Evolutionary conservation across 2,329 filamentous ascomycete genomes (phyloP), one percentile per base, ranked within the genome.

Genomic region (Huntiella bhutanensis): DNA sequence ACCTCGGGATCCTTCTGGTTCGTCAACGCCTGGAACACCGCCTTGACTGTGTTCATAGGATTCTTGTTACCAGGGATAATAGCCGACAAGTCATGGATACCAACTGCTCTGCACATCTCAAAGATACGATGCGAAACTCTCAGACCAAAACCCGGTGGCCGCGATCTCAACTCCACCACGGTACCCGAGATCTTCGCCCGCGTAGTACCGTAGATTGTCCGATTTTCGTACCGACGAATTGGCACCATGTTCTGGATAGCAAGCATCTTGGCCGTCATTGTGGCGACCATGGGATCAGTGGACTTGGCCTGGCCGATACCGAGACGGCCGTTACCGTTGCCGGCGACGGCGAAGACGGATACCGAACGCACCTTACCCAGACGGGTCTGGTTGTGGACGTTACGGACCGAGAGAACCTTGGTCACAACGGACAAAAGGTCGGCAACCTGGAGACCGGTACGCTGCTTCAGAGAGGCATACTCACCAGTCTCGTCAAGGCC

Each of bases 1-100:
- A 88, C 78, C 60, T 96, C 84, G 28, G 91, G 91, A 58, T 93
- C 70, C 51, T 75, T 75, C 67, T 98, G 91, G 66, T 70, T 81
- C 61, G 75, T 73, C 52, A 98, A 68, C 4, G 87, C 88, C 61
- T 88, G 62, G 63, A 82, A 83, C 36, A 85, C 74, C 11, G 91
- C 91, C 67, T 95, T 95, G 64, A 94, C 82, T 13, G 87, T 84
- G 68, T 98, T 98, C 86, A 96, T 94, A 54, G 86, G 85, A 69
- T 94, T 96, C 57, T 87, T 76, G 52, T 84, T 84, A 40, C 88
- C 80, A 34, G 80, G 78, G 52, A 93, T 87, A 54, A 74, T 73
- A 42, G 84, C 87, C 12, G 86, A 74, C 33, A 98, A 73, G 60
- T 98, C 91, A 52, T 80, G 71, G 57, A 98, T 85, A 53, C 91